These are phyloP conservation scores for Gyromitra esculenta DNA, from an alignment of 2,329 filamentous ascomycete species.

Conservation along the genomic window DNA sequence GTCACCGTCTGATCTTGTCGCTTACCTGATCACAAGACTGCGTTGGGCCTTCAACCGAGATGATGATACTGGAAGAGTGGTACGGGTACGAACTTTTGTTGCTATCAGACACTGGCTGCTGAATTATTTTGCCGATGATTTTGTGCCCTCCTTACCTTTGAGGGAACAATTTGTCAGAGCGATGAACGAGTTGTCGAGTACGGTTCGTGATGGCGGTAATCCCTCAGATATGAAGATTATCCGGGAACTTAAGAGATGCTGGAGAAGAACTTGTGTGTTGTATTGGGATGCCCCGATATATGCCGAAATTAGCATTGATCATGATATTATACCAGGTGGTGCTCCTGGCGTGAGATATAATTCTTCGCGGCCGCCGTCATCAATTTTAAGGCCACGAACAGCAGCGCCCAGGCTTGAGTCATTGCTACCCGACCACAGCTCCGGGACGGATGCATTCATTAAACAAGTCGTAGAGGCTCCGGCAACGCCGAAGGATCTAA, in stretches of 20 bases:
- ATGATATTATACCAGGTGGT: constrained; percentile 57
- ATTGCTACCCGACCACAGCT: constrained; percentile 46
- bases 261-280: constrained; percentile 86
- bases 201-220: constrained; percentile 65
- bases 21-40: constrained; percentile 84
- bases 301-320: constrained; percentile 55
- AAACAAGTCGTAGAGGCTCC: constrained; percentile 47
- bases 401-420: constrained; percentile 53
- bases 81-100: constrained; percentile 95
- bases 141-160: constrained; percentile 66
- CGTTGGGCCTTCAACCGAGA: constrained; percentile 83
- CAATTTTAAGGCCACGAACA: constrained; percentile 47
- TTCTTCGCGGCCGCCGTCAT: constrained; percentile 38
- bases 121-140: constrained; percentile 97
- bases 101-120: constrained; percentile 96
- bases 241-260: constrained; percentile 94
- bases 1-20: constrained; percentile 77
- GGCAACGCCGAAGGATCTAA: constrained; percentile 17
- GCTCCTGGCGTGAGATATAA: constrained; percentile 55
- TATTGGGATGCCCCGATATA: constrained; percentile 77
- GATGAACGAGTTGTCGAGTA: constrained; percentile 63
- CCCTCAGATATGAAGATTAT: constrained; percentile 83
- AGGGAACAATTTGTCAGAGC: constrained; percentile 56
- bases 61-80: constrained; percentile 88
- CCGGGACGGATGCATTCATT: constrained; percentile 52